Evolutionary conservation across 345 rosid genomes (phyloP).

Genomic region (Rhizophora apiculata): DNA sequence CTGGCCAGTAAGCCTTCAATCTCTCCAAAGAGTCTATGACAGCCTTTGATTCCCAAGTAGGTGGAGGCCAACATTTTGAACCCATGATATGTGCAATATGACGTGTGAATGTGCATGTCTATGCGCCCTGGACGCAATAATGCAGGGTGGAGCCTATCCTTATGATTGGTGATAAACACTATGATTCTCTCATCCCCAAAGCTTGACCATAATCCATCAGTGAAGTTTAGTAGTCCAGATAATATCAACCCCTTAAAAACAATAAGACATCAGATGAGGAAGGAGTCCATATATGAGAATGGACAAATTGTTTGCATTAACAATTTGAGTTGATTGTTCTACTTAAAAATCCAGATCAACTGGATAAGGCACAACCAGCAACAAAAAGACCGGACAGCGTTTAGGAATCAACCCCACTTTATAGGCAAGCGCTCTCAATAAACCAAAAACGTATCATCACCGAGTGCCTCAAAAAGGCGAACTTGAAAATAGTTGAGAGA

Average conservation of each 20-base stretch:
- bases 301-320: no score
- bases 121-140: conserved; percentile 1
- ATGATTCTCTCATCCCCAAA: conserved; percentile 1
- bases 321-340: no score
- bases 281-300: background rate
- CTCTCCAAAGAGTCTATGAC: conserved; percentile 37
- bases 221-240: conserved; percentile 39
- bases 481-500: no score
- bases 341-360: no score
- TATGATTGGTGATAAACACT: background rate
- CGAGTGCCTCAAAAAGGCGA: no score
- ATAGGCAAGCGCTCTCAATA: no score
- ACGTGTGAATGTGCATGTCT: conserved; percentile 57
- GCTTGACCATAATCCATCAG: background rate
- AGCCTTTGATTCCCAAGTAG: conserved; percentile 34
- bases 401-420: no score
- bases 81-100: conserved; percentile 51
- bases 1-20: conserved; percentile 35
- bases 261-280: background rate
- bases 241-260: conserved; percentile 33
- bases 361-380: no score
- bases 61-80: conserved; percentile 48
- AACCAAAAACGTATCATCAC: no score
- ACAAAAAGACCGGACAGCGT: no score
- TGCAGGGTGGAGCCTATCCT: background rate